These are phyloP conservation scores for Nicotiana rustica DNA, from an alignment of 305 asterid species.

Conservation along the genomic window DNA sequence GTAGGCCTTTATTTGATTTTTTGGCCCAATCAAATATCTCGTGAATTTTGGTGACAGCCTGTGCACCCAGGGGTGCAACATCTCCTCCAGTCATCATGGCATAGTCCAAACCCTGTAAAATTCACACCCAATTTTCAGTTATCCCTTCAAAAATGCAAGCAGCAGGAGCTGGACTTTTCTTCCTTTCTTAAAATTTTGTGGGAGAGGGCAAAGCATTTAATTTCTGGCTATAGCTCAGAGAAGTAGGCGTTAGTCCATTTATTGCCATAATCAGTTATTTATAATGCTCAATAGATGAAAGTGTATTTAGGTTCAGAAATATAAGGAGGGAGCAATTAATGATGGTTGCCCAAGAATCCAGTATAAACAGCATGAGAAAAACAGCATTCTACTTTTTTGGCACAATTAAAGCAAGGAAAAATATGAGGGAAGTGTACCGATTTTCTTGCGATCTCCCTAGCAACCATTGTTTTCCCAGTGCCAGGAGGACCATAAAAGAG, in stretches of 20 bases:
- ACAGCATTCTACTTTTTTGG: background rate
- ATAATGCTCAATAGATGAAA: slow-evolving; percentile 7
- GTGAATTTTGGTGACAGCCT: slow-evolving; percentile 96
- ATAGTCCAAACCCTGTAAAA: slow-evolving; percentile 90
- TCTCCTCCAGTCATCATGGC: slow-evolving; percentile 99
- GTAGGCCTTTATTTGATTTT: slow-evolving; percentile 88
- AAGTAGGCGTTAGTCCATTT: background rate
- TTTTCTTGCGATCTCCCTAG: slow-evolving; percentile 94
- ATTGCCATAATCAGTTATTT: background rate
- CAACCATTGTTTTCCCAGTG: slow-evolving; percentile 99
- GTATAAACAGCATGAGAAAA: background rate
- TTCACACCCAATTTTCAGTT: background rate
- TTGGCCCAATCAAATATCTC: slow-evolving; percentile 98
- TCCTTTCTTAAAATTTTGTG: background rate
- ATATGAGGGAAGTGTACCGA: slow-evolving; percentile 60
- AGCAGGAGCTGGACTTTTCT: background rate
- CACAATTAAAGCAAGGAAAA: background rate
- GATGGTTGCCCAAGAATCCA: background rate
- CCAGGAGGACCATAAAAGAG: slow-evolving; percentile 99
- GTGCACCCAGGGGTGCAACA: slow-evolving; percentile 96
- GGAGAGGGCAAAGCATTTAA: background rate
- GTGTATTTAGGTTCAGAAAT: background rate
- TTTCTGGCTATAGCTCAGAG: background rate
- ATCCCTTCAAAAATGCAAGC: background rate
- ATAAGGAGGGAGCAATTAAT: background rate